phyloP scores from a whole-genome alignment of 1,284 basidiomycete genomes.

The Ustilago xerochloae region DNA sequence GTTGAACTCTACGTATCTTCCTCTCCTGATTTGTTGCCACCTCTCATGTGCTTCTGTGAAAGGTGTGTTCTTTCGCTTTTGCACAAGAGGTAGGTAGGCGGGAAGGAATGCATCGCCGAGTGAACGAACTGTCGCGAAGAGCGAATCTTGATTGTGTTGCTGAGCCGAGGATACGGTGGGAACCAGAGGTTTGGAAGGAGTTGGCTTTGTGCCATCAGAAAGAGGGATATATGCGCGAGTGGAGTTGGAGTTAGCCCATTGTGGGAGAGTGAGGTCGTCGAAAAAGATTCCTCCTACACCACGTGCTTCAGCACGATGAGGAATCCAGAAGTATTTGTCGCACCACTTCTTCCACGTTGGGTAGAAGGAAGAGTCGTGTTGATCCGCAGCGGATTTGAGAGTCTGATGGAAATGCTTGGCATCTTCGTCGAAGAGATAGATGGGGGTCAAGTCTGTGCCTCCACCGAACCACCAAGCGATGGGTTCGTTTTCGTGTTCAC shows the following conservation, averaged over 20 bases:
- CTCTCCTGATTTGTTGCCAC: slow-evolving; percentile 65
- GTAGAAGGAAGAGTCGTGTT: slow-evolving; percentile 79
- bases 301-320: slow-evolving; percentile 88
- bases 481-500: slow-evolving; percentile 49
- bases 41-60: slow-evolving; percentile 48
- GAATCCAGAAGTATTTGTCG: slow-evolving; percentile 94
- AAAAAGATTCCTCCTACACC: slow-evolving; percentile 97
- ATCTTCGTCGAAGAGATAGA: slow-evolving; percentile 89
- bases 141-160: slow-evolving; percentile 56
- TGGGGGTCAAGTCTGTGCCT: slow-evolving; percentile 94
- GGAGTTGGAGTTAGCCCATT: slow-evolving; percentile 22
- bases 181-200: slow-evolving; percentile 20
- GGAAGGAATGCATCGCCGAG: slow-evolving; percentile 66
- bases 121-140: slow-evolving; percentile 62
- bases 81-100: slow-evolving; percentile 64
- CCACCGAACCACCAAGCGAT: slow-evolving; percentile 99
- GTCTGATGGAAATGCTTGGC: slow-evolving; percentile 86
- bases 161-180: slow-evolving; percentile 31
- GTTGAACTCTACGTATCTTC: slow-evolving; percentile 67
- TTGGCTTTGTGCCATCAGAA: slow-evolving; percentile 49
- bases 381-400: slow-evolving; percentile 81
- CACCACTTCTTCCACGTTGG: slow-evolving; percentile 92
- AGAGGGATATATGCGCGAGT: slow-evolving; percentile 51
- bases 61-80: slow-evolving; percentile 51
- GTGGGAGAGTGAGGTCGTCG: slow-evolving; percentile 72